These are phyloP conservation scores for Moesziomyces sp. DNA, from an alignment of 1,284 basidiomycete species.

Conservation along the genomic window DNA sequence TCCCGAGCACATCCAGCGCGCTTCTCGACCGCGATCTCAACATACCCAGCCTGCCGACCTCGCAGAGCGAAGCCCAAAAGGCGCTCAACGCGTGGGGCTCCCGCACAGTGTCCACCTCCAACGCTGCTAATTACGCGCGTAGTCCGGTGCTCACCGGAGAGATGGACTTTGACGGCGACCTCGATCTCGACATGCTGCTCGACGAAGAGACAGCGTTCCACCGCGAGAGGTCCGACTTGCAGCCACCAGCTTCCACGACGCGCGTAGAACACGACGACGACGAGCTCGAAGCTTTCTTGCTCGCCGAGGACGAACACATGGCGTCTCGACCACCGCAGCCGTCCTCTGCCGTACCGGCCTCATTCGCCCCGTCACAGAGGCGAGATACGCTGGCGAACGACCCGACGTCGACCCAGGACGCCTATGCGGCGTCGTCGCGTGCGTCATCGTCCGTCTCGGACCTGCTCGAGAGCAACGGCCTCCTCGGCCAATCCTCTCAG, in stretches of 20 bases:
- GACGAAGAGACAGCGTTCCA: conserved; percentile 28
- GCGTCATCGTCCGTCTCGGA: conserved; percentile 22
- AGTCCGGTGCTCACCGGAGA: conserved; percentile 12
- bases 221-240: not conserved
- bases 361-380: conserved; percentile 3
- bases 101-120: conserved; percentile 10
- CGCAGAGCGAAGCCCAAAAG: conserved; percentile 38
- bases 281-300: conserved; percentile 38
- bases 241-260: not conserved
- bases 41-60: conserved; percentile 12
- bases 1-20: conserved; percentile 10
- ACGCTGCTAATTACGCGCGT: not conserved
- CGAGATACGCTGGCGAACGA: not conserved
- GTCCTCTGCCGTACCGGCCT: not conserved
- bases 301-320: conserved; percentile 22
- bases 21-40: conserved; percentile 29
- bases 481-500: conserved; percentile 30
- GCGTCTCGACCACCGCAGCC: not conserved
- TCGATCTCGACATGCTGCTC: conserved; percentile 39
- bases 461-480: conserved; percentile 39
- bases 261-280: conserved; percentile 19
- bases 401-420: not conserved
- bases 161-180: conserved; percentile 35
- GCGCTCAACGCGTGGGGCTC: conserved; percentile 41
- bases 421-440: not conserved